Evolutionary conservation across 2,329 filamentous ascomycete species (phyloP).

Genomic region (Neofusicoccum umdonicola): DNA sequence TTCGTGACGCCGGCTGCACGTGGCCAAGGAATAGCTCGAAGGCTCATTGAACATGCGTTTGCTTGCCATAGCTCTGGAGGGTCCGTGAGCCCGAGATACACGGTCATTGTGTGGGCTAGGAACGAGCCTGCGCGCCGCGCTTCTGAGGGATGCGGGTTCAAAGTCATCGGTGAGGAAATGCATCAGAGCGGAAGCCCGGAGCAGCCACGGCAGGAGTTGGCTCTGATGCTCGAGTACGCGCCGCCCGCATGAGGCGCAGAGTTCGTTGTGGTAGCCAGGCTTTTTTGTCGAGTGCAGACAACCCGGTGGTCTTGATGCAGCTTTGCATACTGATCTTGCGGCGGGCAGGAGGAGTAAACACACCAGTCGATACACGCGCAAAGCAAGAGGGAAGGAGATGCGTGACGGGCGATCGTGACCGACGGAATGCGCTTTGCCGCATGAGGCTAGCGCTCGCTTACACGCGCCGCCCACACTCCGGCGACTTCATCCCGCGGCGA

Average conservation of each 20-base stretch:
- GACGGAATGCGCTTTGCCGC: not conserved
- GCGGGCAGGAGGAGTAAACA: too few relatives aligned
- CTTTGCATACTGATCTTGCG: too few relatives aligned
- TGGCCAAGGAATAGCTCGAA: constrained; percentile 27
- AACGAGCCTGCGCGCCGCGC: constrained; percentile 26
- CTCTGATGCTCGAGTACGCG: not conserved
- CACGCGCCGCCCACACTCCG: not conserved
- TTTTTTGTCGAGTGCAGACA: not conserved
- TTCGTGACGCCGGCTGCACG: constrained; percentile 29
- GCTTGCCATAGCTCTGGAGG: constrained; percentile 17
- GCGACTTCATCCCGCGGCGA: constrained; percentile 3
- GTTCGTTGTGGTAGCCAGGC: not conserved
- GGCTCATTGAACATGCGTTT: constrained; percentile 28
- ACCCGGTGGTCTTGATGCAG: too few relatives aligned
- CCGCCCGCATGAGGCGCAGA: not conserved
- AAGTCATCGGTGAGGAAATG: constrained; percentile 13
- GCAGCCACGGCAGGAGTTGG: not conserved
- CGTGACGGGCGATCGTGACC: not conserved
- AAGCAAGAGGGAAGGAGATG: not conserved
- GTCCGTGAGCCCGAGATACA: constrained; percentile 17
- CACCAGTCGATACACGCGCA: not conserved
- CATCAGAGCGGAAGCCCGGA: not conserved
- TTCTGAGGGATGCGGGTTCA: constrained; percentile 30
- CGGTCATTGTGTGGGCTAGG: constrained; percentile 25
- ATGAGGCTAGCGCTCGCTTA: constrained; percentile 13